Base-by-base conservation (phyloP, 2,329 filamentous ascomycete genomes). In the Pestalotiopsis sp. region DNA sequence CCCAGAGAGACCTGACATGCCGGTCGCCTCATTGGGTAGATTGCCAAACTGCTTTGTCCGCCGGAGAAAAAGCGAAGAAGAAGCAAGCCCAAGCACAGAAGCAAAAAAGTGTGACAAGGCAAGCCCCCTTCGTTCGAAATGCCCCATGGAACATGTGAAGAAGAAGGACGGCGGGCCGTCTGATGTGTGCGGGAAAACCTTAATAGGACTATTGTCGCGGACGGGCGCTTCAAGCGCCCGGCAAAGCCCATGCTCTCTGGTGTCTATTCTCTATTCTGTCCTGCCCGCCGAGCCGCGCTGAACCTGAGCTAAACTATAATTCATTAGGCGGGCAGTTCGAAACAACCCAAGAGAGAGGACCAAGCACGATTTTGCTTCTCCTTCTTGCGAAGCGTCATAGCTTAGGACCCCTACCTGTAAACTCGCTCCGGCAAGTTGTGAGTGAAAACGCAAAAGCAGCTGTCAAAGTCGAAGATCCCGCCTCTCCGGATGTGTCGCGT, bases 401-500 rank as follows among this genome's bases (percentile, higher is more conserved):
- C 31, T 36, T 9, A 7, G 31, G 7, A 36, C 31, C 31, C 31
- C n/a, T 49, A n/a, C 45, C 45, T n/a, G 13, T 6, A 45, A 14
- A 45, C 13, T 45, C 41, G 31, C 31, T 17, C 58, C 12, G 14
- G 23, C 11, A 27, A 11, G 31, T 36, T 38, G 17, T 38, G 59
- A 5, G 9, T 6, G 20, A 20, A 27, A 12, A 17, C 25, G 31
- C 25, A 58, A 5, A 27, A n/a, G 25, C 56, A n/a, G 59, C 61
- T 31, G 41, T 64, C 61, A 64, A 64, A 45, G 39, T 31, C 27
- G 27, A 61, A 17, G 60, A 52, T 52, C 45, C 31, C 20, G 20
- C 45, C 38, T 7, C 27, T 14, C 63, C 25, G 63, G 63, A 57
- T 66, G 63, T 39, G 63, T 58, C 45, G 63, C 25, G 31, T 56